Evolutionary conservation across 805 yeast genomes (phyloP).

Genomic region (Metschnikowia sp.): DNA sequence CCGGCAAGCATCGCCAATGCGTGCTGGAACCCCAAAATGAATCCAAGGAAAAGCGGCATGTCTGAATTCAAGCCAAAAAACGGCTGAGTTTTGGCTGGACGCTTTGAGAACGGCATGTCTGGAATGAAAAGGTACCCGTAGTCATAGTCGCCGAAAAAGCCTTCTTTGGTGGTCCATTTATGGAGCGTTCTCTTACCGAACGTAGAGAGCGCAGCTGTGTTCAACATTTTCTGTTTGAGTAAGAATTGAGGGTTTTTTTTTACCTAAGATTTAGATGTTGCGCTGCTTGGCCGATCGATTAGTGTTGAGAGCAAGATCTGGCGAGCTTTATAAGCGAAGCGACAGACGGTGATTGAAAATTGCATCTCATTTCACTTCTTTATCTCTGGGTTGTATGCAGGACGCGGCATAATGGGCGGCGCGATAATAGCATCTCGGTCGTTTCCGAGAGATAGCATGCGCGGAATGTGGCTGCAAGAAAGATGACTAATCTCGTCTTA

Average conservation of each 20-base stretch:
- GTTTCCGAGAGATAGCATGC: neutral
- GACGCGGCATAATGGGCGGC: neutral
- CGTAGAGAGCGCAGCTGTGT: constrained; percentile 4
- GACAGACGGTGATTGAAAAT: neutral
- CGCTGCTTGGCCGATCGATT: neutral
- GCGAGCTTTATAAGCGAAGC: constrained; percentile 3
- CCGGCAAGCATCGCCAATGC: constrained; percentile 91
- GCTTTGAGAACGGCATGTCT: constrained; percentile 60
- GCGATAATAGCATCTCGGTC: neutral
- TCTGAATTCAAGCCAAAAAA: constrained; percentile 78
- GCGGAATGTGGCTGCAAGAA: neutral
- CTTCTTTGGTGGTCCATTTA: constrained; percentile 71
- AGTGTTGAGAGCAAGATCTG: neutral
- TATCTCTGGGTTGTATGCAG: constrained; percentile 1
- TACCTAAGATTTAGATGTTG: neutral
- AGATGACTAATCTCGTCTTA: too few relatives aligned
- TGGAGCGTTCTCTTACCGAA: constrained; percentile 22
- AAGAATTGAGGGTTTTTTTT: neutral
- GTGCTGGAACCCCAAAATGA: constrained; percentile 83
- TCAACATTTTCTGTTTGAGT: neutral
- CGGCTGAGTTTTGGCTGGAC: constrained; percentile 56
- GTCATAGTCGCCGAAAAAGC: constrained; percentile 84
- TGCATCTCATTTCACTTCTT: constrained; percentile 1
- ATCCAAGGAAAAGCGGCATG: constrained; percentile 77
- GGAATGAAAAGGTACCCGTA: constrained; percentile 80